Percentiles rank a stretch among this genome's conserved stretches.
These are phyloP conservation scores for Crithidia fasciculata DNA, from an alignment of 208 protist genomes.

Conservation along the genomic window DNA sequence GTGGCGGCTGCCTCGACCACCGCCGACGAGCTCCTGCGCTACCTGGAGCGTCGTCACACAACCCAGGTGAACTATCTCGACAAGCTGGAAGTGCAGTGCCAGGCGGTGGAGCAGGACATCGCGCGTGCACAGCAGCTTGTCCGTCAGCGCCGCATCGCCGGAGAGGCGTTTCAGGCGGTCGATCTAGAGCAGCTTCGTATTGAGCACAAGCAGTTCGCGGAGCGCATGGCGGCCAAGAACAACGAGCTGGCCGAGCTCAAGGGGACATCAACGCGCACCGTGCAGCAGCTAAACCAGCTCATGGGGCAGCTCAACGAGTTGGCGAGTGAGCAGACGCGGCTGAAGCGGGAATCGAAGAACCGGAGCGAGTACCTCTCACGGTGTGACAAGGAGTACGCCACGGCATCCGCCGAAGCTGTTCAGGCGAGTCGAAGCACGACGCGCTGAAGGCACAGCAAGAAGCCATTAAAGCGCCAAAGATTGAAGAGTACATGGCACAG, in stretches of 20 bases:
- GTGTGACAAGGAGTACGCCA: slow-evolving; percentile 65
- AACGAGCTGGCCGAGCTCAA: slow-evolving; percentile 94
- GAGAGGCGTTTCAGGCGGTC: slow-evolving; percentile 92
- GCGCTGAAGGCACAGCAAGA: slow-evolving; percentile 85
- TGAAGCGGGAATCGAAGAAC: slow-evolving; percentile 88
- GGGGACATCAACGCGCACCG: slow-evolving; percentile 92
- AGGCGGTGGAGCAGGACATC: slow-evolving; percentile 78
- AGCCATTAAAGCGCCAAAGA: slow-evolving; percentile 91
- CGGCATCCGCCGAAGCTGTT: slow-evolving; percentile 72
- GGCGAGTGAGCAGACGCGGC: slow-evolving; percentile 76
- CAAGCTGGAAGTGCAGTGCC: slow-evolving; percentile 89
- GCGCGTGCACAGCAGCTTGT: slow-evolving; percentile 84
- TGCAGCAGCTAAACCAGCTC: slow-evolving; percentile 91
- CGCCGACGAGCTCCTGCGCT: slow-evolving; percentile 88
- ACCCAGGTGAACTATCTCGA: slow-evolving; percentile 82
- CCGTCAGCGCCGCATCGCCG: slow-evolving; percentile 89
- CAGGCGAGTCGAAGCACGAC: slow-evolving; percentile 75
- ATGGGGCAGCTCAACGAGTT: slow-evolving; percentile 89
- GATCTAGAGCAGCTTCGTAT: slow-evolving; percentile 97
- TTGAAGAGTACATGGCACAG: slow-evolving; percentile 94
- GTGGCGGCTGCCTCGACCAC: slow-evolving; percentile 29
- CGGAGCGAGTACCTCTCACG: slow-evolving; percentile 76
- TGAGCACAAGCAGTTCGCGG: slow-evolving; percentile 95
- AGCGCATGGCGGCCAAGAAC: slow-evolving; percentile 95
- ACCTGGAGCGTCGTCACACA: slow-evolving; percentile 72